Percentiles rank a stretch among this genome's conserved stretches.
These are phyloP conservation scores for Spergularia azorica DNA, from an alignment of 179 eudicot species.

Conservation along the genomic window DNA sequence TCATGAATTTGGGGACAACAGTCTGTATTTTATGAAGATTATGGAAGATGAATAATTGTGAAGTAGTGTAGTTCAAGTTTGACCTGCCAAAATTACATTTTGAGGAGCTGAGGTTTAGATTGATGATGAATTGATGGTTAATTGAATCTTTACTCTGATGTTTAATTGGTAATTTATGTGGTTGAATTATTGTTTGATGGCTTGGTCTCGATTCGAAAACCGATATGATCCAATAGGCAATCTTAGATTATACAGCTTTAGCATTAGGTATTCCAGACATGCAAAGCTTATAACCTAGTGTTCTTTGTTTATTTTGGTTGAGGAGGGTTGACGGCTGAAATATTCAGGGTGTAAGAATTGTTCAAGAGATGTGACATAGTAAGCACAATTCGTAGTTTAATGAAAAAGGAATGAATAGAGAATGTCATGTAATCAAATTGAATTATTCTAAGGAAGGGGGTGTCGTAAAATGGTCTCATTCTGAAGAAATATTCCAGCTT, in stretches of 20 bases:
- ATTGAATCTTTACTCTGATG: background rate
- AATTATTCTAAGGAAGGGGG: slow-evolving; percentile 12
- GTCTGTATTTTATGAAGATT: background rate
- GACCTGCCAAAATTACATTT: background rate
- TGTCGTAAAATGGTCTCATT: background rate
- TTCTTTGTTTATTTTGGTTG: background rate
- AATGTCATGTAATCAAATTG: slow-evolving; percentile 1
- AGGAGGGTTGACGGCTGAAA: slow-evolving; percentile 8
- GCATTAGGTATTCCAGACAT: slow-evolving; percentile 25
- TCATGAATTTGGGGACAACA: background rate
- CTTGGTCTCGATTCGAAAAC: slow-evolving; percentile 1
- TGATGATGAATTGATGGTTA: background rate
- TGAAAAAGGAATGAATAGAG: no score
- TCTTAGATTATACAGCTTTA: slow-evolving; percentile 20
- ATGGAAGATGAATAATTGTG: slow-evolving; percentile 3
- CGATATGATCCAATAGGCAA: background rate
- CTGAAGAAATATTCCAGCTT: background rate
- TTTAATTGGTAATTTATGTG: background rate
- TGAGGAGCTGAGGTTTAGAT: background rate
- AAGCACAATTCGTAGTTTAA: slow-evolving; percentile 28
- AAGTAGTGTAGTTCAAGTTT: slow-evolving; percentile 6
- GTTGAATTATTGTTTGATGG: background rate
- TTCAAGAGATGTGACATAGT: slow-evolving; percentile 28
- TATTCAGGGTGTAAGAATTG: slow-evolving; percentile 10
- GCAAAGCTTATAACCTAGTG: slow-evolving; percentile 3